phyloP scores from a whole-genome alignment of 305 asterid genomes.

The Solanum aculeatissimum region DNA sequence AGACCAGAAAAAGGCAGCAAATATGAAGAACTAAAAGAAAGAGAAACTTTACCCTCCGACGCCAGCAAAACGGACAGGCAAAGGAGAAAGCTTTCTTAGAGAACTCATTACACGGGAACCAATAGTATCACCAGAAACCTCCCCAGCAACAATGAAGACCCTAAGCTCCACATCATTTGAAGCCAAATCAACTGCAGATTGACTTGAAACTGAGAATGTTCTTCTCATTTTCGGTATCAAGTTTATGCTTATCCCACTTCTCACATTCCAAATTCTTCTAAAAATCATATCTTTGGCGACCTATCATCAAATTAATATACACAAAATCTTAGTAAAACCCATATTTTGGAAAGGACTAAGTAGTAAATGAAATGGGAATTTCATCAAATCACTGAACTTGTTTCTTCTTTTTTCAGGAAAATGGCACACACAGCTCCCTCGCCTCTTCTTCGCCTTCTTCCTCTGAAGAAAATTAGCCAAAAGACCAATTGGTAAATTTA shows the following conservation, averaged over 20 bases:
- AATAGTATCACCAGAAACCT: conserved; percentile 85
- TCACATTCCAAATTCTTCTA: conserved; percentile 17
- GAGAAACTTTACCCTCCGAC: conserved; percentile 64
- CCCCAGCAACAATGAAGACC: conserved; percentile 90
- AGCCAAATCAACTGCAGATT: conserved; percentile 37
- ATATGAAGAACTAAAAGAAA: neutral
- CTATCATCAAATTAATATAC: neutral
- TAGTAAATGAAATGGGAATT: neutral
- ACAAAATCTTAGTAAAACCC: neutral
- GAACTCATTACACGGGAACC: conserved; percentile 78
- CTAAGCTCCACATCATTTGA: conserved; percentile 75
- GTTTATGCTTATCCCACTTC: neutral
- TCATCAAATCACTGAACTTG: neutral
- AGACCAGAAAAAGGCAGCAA: neutral
- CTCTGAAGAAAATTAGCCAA: neutral
- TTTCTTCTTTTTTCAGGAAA: neutral
- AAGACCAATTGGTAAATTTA: neutral
- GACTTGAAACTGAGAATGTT: conserved; percentile 27
- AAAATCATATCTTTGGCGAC: conserved; percentile 3
- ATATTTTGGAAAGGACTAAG: neutral
- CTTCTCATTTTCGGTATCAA: conserved; percentile 20
- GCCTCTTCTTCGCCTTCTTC: neutral
- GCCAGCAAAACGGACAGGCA: conserved; percentile 67
- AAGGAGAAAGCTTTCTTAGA: conserved; percentile 46
- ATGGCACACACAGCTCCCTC: neutral